Base-by-base conservation (phyloP, 352 stramenopile genomes). In the Globisporangium spiculum region DNA sequence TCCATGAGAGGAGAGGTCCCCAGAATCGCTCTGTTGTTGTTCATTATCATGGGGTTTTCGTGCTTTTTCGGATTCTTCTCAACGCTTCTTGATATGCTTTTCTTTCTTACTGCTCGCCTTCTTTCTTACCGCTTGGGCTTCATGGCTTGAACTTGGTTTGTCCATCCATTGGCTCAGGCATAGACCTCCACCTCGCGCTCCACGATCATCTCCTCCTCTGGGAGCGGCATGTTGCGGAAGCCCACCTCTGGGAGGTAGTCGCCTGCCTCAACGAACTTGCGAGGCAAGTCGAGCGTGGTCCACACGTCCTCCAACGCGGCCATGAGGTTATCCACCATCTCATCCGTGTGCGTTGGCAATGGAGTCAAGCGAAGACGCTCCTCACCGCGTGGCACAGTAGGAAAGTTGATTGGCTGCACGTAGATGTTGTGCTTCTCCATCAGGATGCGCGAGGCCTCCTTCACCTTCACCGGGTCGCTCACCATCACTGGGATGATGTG, bases 331-430 rank as follows among this genome's bases (percentile, higher is more conserved):
- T 93, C 82, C 66, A 97, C 92, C 89, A 97, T 96, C 65, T 87
- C 86, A 56, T 89, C 74, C 61, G 90, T 89, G 77, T 97, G 91
- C n/a, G 91, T 88, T 4, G 91, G 91, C 70, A 88, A 78, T 24
- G 89, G 87, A 65, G 91, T 97, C 56, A 97, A 76, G 66, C 91
- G 88, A 7, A 97, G 83, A 74, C 91, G 90, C 86, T 97, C 91
- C 71, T 95, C 90, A 53, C 91, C 91, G 70, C 86, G 81, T 1
- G 89, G 89, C 36, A 97, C 91, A 2, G 91, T 97, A 0, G 91
- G 91, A 63, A 96, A 97, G 84, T 97, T 97, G 76, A 97, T 97
- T 1, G 91, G 88, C 86, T 97, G 91, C 52, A 96, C 79, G 79
- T 97, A 97, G 63, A 97, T 97, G 76, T 82, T 80, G 86, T 96